Conservation (phyloP, 2,329 filamentous ascomycete species). For the Monilinia fructicola region DNA sequence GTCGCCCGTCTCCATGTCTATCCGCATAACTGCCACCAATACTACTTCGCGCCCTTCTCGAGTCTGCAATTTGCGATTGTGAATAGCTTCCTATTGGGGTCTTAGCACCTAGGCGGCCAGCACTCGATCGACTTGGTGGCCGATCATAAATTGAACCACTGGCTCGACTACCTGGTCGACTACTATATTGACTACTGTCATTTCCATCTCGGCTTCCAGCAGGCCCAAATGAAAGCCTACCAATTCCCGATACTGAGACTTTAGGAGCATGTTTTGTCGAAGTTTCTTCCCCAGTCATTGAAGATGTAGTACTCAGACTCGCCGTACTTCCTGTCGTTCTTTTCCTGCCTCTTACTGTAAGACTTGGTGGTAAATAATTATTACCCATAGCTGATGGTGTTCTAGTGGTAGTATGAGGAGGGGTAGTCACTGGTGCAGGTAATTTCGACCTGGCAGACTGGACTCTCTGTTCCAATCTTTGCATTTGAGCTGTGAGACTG, state of each 20-base stretch:
- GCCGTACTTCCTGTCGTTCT: conserved; percentile 55
- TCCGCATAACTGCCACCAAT: conserved; percentile 38
- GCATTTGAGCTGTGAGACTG: conserved; percentile 93
- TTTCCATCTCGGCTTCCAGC: conserved; percentile 51
- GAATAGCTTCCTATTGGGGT: conserved; percentile 42
- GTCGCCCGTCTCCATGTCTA: conserved; percentile 30
- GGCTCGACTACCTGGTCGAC: conserved; percentile 38
- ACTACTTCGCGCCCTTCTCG: conserved; percentile 38
- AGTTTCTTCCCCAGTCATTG: conserved; percentile 37
- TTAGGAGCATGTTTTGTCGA: conserved; percentile 54
- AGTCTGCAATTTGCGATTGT: conserved; percentile 37
- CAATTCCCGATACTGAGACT: conserved; percentile 62
- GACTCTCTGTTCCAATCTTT: conserved; percentile 89
- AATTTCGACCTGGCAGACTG: conserved; percentile 90
- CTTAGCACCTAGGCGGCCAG: conserved; percentile 38
- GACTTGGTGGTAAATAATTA: conserved; percentile 52
- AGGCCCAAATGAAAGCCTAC: conserved; percentile 62
- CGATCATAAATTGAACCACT: conserved; percentile 37
- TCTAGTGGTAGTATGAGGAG: conserved; percentile 78
- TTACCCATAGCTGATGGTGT: conserved; percentile 43
- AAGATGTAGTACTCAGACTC: conserved; percentile 32
- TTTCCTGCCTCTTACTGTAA: conserved; percentile 69
- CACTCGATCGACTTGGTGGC: conserved; percentile 35
- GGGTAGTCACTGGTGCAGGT: conserved; percentile 74
- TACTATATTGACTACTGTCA: conserved; percentile 26